These are phyloP conservation scores for Epichloe sibirici DNA, from an alignment of 2,329 filamentous ascomycete genomes.

Conservation along the genomic window DNA sequence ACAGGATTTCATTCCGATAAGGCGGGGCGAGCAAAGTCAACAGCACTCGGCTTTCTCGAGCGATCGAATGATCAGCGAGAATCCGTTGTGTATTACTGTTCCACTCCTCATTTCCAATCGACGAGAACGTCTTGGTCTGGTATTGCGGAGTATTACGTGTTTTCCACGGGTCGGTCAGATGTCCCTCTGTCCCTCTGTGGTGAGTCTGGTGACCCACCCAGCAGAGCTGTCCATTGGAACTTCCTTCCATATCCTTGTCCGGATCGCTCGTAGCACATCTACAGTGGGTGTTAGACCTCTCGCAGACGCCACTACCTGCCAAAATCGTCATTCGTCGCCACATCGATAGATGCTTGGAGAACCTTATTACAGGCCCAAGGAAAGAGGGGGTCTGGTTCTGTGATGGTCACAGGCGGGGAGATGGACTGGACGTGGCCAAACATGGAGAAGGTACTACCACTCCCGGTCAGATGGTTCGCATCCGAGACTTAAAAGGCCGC, in stretches of 20 bases:
- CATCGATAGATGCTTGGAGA: slow-evolving; percentile 2
- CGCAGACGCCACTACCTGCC: not conserved
- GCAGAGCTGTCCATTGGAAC: not conserved
- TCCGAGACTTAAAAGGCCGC: slow-evolving; percentile 1
- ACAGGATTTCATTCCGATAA: too few species aligned
- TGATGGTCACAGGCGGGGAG: not conserved
- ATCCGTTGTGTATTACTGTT: too few species aligned
- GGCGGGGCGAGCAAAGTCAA: too few species aligned
- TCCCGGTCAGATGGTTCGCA: not conserved
- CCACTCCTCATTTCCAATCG: too few species aligned
- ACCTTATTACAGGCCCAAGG: not conserved
- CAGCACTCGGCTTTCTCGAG: too few species aligned
- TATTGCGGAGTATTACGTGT: too few species aligned
- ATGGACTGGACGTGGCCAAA: too few species aligned
- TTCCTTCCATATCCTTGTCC: not conserved
- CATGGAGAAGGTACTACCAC: not conserved
- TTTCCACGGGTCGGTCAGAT: not conserved
- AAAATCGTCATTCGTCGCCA: slow-evolving; percentile 6
- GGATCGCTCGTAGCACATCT: not conserved
- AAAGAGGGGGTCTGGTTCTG: not conserved
- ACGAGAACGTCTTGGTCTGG: too few species aligned
- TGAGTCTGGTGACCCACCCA: not conserved
- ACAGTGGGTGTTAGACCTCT: not conserved
- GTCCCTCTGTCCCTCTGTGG: too few species aligned
- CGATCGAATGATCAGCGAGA: too few species aligned